Base-by-base conservation (phyloP, 2,329 filamentous ascomycete genomes). In the Calonectria multiphialidica region DNA sequence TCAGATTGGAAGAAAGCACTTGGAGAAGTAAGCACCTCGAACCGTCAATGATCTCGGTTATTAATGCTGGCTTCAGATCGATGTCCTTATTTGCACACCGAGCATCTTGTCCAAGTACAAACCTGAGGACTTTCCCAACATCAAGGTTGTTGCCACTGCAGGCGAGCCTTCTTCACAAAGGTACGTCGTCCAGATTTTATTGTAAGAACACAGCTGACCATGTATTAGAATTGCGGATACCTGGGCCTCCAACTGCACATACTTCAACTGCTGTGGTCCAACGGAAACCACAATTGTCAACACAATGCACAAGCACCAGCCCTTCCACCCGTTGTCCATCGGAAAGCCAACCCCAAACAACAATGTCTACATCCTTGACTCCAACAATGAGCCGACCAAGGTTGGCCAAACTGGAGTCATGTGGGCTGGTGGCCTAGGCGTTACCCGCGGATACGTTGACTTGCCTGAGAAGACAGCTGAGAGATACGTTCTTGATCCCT, bases 271-370 rank as follows among this genome's bases (percentile, higher is more conserved):
- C 75, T 91, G 90, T 75, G 90, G 90, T 2, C 89, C 90, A 0
- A 91, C 90, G 0, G 90, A 92, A 77, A 88, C 89, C 8, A 91
- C 88, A 2, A 90, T 91, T 50, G 84, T 91, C 66, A 91, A 91
- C 80, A 90, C 89, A 1, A 88, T 88, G 79, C 77, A 78, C 37
- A 45, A 23, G 3, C 76, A 78, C 30, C 49, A 69, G 49, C 84
- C 87, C 62, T 81, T 81, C 21, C 88, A 90, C 21, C 81, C 83
- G 5, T 80, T 91, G 2, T 87, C 88, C 0, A 91, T 91, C 66
- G 90, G 90, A 2, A 84, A 78, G 25, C 89, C 89, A 0, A 87
- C 88, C 1, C 88, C 90, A 21, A 91, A 91, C 79, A 91, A 88
- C 35, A 87, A 81, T 18, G 85, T 90, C 23, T 90, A 90, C 72